Base-by-base conservation (phyloP, 345 rosid species). In the Eucalyptus leucophloia region DNA sequence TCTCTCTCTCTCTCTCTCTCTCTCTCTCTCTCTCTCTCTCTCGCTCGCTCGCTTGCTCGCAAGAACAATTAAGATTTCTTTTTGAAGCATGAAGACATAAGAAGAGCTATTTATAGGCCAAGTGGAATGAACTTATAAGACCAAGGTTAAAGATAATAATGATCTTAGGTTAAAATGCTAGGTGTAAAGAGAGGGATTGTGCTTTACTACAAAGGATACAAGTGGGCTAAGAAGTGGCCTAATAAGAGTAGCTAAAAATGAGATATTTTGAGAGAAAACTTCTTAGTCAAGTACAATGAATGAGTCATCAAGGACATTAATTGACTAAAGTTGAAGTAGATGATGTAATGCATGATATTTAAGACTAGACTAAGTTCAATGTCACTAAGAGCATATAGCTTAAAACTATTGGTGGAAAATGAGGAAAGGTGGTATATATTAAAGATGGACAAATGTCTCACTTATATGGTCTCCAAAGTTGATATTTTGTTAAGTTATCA, bases 11-110 rank as follows among this genome's bases (percentile, higher is more conserved):
- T 49, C 15, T 12, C 50, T 51, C 19, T 17, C 16, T 50, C 18
- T 53, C 8, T 53, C 54, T 51, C 17, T 49, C 51, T 49, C 50
- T 49, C 50, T 42, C 42, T 42, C 42, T 42, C 42, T 5, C 44
- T 44, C 9, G 45, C 9, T 44, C 1, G 47, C 45, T 51, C 21
- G 1, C 23, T 53, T 0, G 6, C 28, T 54, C 0, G 5, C 26
- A 54, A 54, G 60, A 54, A 54, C 60, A 54, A 54, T 28, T 54
- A 21, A 23, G 26, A 23, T 21, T 8, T 54, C 60, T 54, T 54
- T 54, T 54, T 54, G 60, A 1, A 54, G 26, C 60, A 54, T 54
- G 11, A 54, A 54, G 58, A 54, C 26, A 53, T 53, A 53, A 6
- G 58, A 53, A 53, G 58, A 53, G 10, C 58, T 19, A 19, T 54